phyloP scores from a whole-genome alignment of 805 yeast genomes.

The Ogataea trehaloabstinens region DNA sequence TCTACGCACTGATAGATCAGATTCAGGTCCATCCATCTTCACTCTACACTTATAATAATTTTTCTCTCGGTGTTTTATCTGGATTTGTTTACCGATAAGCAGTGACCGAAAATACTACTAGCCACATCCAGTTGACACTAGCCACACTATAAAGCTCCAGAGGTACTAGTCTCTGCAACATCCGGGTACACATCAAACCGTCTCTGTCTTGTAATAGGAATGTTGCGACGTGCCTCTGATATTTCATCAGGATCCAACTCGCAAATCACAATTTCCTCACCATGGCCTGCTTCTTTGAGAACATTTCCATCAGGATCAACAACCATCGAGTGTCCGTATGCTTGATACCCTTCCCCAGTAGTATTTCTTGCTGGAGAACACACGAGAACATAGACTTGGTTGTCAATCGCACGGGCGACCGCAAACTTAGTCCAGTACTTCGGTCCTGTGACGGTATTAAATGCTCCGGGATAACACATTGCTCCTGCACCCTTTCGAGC shows the following conservation, averaged over 20 bases:
- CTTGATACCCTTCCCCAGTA: conserved; percentile 51
- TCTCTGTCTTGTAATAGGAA: conserved; percentile 70
- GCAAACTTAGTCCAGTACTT: conserved; percentile 80
- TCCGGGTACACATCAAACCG: conserved; percentile 65
- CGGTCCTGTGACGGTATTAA: conserved; percentile 83
- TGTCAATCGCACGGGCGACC: conserved; percentile 71
- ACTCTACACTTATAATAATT: too few relatives aligned
- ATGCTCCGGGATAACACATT: conserved; percentile 82
- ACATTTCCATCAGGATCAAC: conserved; percentile 63
- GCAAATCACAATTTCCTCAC: conserved; percentile 72
- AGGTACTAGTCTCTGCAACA: conserved; percentile 29
- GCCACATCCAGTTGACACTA: neutral
- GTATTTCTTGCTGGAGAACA: conserved; percentile 87
- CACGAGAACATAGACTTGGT: conserved; percentile 66
- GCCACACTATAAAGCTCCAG: conserved; percentile 15
- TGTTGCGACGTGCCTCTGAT: conserved; percentile 55
- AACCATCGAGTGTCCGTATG: conserved; percentile 65
- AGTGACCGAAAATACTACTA: neutral
- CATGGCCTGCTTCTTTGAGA: conserved; percentile 72
- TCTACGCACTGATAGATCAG: too few relatives aligned
- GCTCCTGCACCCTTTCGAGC: conserved; percentile 68
- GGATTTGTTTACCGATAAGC: neutral
- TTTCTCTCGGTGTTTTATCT: conserved; percentile 1
- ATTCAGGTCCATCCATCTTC: too few relatives aligned
- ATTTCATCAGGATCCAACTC: conserved; percentile 64